Base-by-base conservation (phyloP, 768 basidiomycete genomes). In the Trametes meyenii region DNA sequence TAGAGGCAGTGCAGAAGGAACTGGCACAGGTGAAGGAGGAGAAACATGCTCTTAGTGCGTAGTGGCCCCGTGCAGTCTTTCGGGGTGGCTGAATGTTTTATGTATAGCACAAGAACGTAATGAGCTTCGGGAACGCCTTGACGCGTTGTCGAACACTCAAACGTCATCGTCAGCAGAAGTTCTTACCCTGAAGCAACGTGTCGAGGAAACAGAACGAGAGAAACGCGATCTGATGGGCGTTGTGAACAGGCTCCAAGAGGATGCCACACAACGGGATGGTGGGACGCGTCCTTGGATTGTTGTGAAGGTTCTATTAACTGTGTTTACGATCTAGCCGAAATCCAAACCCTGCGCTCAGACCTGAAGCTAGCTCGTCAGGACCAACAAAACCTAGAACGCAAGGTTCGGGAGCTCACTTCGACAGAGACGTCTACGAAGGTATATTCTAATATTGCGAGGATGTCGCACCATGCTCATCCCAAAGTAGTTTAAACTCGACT, bases 201-300 rank as follows among this genome's bases (percentile, higher is more conserved):
- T 89, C 4, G 86, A 92, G 21, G 90, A 92, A 62, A 82, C 83
- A 1, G 93, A 97, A 64, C 82, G 90, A 55, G 96, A 97, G 79
- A 97, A 97, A 75, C 85, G 94, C 36, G 93, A 96, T 64, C 82
- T 97, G 49, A 79, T 96, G 44, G 85, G 83, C 29, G 89, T 94
- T 45, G 85, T 95, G 5, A 94, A 90, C 72, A 83, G 91, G 55
- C 75, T 94, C 63, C 90, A 93, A 72, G 85, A 91, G 67, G 90
- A 95, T 62, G 79, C 81, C 43, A 69, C 81, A 8, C 85, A 89
- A 69, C 84, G 89, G 55, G 90, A 94, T 62, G 90, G 94, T 94
- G 57, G 56, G 81, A 69, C 6, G 13, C 17, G 49, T 13, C 10
- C 21, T 52, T 49, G 33, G 43, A 14, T 35, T n/a, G n/a, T 43